Base-by-base conservation (phyloP, 352 stramenopile genomes). In the Globisporangium lucens region DNA sequence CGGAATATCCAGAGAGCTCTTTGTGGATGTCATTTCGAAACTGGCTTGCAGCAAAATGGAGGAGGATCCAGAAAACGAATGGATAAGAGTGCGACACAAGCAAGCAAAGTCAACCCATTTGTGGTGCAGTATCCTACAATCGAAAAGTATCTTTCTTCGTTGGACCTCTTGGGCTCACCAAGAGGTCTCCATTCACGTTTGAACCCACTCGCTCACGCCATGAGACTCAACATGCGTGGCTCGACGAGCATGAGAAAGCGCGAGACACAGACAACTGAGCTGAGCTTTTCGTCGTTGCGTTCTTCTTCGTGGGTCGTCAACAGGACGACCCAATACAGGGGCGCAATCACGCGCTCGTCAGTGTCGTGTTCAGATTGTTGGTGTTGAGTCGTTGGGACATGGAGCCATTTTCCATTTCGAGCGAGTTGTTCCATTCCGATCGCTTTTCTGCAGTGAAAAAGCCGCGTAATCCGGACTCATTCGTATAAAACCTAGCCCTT, bases 11-110 rank as follows among this genome's bases (percentile, higher is more conserved):
- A 47, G 41, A 20, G 41, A 47, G 15, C 41, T 47, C 2, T 15
- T 47, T 47, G 41, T 47, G 41, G 41, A 47, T 47, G 41, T n/a
- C 41, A 47, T 47, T 47, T 47, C 41, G 41, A 47, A 47, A 47
- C 8, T 47, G 41, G 3, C 17, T 15, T 43, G 38, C 38, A 46
- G 38, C 12, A 46, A 46, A 46, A 46, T 17, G 38, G 38, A 17
- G 38, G 4, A 46, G 38, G 15, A 47, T n/a, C 41, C 41, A 47
- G 3, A 15, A 47, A 47, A n/a, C 2, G 41, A n/a, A 1, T n/a
- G 41, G 41, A n/a, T n/a, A n/a, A 20, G 41, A n/a, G 41, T 47
- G 41, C 13, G 41, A 47, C 41, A 47, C 41, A 47, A 47, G 20
- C 4, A 47, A 17, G 38, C 38, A 13, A 46, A 20, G 35, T 41